Conservation (phyloP, 2,329 filamentous ascomycete genomes). For the Ophiostoma novo-ulmi region DNA sequence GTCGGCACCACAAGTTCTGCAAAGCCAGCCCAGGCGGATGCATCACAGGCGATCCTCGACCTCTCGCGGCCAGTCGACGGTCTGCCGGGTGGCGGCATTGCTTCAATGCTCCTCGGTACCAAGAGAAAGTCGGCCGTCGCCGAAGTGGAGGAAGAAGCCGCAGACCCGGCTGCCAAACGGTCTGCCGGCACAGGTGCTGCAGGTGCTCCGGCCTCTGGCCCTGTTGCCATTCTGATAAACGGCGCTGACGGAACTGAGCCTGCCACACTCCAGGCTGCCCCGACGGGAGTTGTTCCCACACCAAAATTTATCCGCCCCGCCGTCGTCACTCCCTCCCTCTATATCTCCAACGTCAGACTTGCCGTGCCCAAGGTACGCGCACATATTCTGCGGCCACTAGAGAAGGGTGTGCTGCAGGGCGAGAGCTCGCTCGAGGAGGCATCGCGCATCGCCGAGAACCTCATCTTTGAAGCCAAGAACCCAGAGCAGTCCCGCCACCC, state of each 20-base stretch:
- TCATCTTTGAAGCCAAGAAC: constrained; percentile 85
- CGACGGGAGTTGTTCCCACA: constrained; percentile 59
- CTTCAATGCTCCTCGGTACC: constrained; percentile 82
- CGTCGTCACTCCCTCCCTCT: constrained; percentile 74
- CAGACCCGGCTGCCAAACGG: constrained; percentile 18
- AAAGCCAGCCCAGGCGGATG: constrained; percentile 60
- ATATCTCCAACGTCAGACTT: constrained; percentile 76
- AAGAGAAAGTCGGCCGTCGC: constrained; percentile 80
- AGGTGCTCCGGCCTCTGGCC: constrained; percentile 42
- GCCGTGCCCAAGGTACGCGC: constrained; percentile 82
- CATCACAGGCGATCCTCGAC: constrained; percentile 78
- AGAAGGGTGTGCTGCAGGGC: constrained; percentile 55
- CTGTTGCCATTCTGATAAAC: constrained; percentile 63
- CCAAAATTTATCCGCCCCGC: constrained; percentile 86
- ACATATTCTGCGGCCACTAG: constrained; percentile 76
- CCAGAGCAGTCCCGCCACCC: constrained; percentile 73
- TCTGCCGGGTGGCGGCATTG: constrained; percentile 80
- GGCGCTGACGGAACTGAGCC: constrained; percentile 72
- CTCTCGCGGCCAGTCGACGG: constrained; percentile 92
- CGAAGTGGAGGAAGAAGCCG: constrained; percentile 65
- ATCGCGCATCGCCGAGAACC: constrained; percentile 59
- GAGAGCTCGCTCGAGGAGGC: constrained; percentile 56
- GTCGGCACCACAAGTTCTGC: constrained; percentile 64
- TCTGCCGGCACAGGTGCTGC: constrained; percentile 14
- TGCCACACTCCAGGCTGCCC: constrained; percentile 57